A percentile compares a stretch with the other conserved stretches of the same genome.
phyloP scores from a whole-genome alignment of 2,329 filamentous ascomycete species.

The Aspergillus carbonarius region DNA sequence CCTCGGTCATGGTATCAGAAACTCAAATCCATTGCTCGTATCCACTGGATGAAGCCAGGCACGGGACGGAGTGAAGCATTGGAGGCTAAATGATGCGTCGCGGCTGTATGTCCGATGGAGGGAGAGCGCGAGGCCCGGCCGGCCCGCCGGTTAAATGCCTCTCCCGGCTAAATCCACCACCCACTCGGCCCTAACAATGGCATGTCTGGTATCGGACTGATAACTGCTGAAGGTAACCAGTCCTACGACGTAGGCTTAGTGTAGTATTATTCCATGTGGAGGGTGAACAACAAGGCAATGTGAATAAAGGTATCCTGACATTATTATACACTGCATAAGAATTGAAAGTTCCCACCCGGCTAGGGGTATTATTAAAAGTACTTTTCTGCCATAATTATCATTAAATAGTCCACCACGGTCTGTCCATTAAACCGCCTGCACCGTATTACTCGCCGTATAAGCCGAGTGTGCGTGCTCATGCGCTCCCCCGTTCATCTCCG shows the following conservation, averaged over 20 bases:
- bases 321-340: not conserved
- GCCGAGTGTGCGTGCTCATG: slow-evolving; percentile 31
- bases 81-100: slow-evolving; percentile 11
- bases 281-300: not conserved
- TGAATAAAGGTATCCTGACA: not conserved
- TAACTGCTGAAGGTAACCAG: too few species aligned
- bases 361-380: not conserved
- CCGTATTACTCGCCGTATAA: slow-evolving; percentile 32
- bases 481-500: slow-evolving; percentile 35
- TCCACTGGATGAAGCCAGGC: not conserved
- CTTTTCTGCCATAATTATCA: slow-evolving; percentile 4
- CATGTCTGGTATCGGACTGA: too few species aligned
- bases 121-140: slow-evolving; percentile 4
- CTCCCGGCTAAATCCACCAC: slow-evolving; percentile 1
- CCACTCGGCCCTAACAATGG: not conserved
- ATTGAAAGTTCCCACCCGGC: not conserved
- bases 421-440: slow-evolving; percentile 31
- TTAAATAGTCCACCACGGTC: not conserved
- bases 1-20: not conserved
- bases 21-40: not conserved
- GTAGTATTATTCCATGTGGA: not conserved
- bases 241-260: not conserved
- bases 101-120: not conserved
- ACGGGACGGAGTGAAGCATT: not conserved
- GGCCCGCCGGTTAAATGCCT: not conserved